phyloP scores from a whole-genome alignment of 78 protist genomes.

The Tieghemostelium lacteum region DNA sequence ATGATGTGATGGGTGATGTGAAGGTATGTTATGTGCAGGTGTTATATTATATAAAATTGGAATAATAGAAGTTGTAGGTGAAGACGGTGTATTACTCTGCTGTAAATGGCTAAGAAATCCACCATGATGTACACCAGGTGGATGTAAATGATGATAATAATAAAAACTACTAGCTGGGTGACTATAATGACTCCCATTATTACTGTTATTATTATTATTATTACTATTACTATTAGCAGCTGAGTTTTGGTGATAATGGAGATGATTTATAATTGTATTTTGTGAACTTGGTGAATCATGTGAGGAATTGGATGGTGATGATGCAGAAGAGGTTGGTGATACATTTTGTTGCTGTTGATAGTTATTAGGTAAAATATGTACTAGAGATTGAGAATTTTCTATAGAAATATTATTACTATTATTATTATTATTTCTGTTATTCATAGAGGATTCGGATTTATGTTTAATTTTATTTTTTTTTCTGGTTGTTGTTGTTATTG shows the following conservation, averaged over 20 bases:
- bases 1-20: too few relatives aligned
- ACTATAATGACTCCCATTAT: too few relatives aligned
- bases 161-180: not conserved
- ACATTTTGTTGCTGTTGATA: not conserved
- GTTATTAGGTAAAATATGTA: not conserved
- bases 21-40: too few relatives aligned
- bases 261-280: too few relatives aligned
- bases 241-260: too few relatives aligned
- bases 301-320: not conserved
- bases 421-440: not conserved
- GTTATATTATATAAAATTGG: not conserved
- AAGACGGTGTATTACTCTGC: not conserved
- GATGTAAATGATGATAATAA: not conserved
- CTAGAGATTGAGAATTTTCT: not conserved
- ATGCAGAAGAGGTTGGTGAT: conserved; percentile 5
- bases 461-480: not conserved
- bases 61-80: not conserved
- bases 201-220: too few relatives aligned
- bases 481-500: not conserved
- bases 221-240: not conserved
- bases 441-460: too few relatives aligned
- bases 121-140: not conserved
- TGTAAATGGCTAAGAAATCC: conserved; percentile 5
- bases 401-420: not conserved
- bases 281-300: too few relatives aligned